Base-by-base conservation (phyloP, 139 green algal species). In the Tetradesmus lagerheimii region DNA sequence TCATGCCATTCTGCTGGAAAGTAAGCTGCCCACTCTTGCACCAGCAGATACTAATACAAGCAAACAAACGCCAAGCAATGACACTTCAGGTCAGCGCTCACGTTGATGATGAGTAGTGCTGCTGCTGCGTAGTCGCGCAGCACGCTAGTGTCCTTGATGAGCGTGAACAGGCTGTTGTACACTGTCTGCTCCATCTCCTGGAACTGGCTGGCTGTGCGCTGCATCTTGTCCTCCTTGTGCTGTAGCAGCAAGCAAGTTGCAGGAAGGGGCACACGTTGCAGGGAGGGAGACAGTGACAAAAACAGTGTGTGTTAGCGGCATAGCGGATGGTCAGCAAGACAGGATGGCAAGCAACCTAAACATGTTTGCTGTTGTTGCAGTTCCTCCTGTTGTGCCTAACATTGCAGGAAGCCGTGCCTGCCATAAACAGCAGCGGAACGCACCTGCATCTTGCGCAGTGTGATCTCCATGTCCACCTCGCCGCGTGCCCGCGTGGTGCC, bases 191-290 rank as follows among this genome's bases (percentile, higher is more conserved):
- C 96, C 77, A 97, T 91, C 89, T 97, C 95, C 79, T 95, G 94
- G 92, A 92, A 96, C 83, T 96, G 93, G 29, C 45, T 29, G 8
- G 5, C 50, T 0, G 88, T 89, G 39, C 94, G 88, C 35, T 90
- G 86, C 37, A 97, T 92, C 93, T 98, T 98, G 74, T 94, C 94
- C 57, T 96, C 93, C 92, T 98, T 98, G 92, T 96, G 95, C 81
- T 95, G 57, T 23, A 71, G 25, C 23, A 71, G 57, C 57, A 71
- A n/a, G 57, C 57, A 71, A n/a, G 23, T 5, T n/a, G 57, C 45
- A 57, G 45, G 11, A 2, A n/a, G n/a, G n/a, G n/a, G n/a, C n/a
- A n/a, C n/a, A n/a, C n/a, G n/a, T n/a, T n/a, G n/a, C n/a, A n/a
- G n/a, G n/a, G n/a, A n/a, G n/a, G n/a, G n/a, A n/a, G n/a, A n/a